Base-by-base conservation (phyloP, 495 filamentous ascomycete genomes). In the Neurospora sp. region DNA sequence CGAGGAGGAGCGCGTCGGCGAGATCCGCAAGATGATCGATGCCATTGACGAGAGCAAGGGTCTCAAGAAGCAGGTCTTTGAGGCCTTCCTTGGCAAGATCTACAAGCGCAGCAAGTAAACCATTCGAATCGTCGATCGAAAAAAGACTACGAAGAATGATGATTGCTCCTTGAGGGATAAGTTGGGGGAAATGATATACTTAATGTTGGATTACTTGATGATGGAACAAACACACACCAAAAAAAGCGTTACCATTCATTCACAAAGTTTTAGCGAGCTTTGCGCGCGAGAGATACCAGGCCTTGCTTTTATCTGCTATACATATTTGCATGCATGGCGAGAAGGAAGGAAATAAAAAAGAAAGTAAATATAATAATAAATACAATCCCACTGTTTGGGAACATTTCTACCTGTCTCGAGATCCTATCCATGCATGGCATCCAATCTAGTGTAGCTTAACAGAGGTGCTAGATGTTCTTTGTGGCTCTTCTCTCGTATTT, bases 71-170 rank as follows among this genome's bases (percentile, higher is more conserved):
- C 88, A 86, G 71, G 89, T 98, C 35, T 97, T 98, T 78, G 92
- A 97, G 78, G 85, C 88, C 39, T 98, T 98, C 89, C 86, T 99
- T 76, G 85, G 83, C 79, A 99, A 98, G 89, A 98, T 99, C 81
- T 98, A 98, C 86, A 96, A 97, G 88, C 88, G 96, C 78, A 96
- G 88, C 87, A 97, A 96, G 85, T 98, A 88, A 79, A 49, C 31
- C 54, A 16, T 20, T 49, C 7, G 20, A 46, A 5, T 6, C 10
- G 39, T 16, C 5, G 4, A 41, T 31, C 2, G 27, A 31, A 31
- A 2, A 31, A 2, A n/a, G n/a, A n/a, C 27, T 31, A 31, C 27
- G 27, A 41, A 41, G 3, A 16, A 41, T 20, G 23, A 20, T 27
- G n/a, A 6, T 31, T n/a, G n/a, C n/a, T n/a, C n/a, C n/a, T n/a